phyloP scores from a whole-genome alignment of 2,329 filamentous ascomycete genomes.

The Apiospora malaysiana region DNA sequence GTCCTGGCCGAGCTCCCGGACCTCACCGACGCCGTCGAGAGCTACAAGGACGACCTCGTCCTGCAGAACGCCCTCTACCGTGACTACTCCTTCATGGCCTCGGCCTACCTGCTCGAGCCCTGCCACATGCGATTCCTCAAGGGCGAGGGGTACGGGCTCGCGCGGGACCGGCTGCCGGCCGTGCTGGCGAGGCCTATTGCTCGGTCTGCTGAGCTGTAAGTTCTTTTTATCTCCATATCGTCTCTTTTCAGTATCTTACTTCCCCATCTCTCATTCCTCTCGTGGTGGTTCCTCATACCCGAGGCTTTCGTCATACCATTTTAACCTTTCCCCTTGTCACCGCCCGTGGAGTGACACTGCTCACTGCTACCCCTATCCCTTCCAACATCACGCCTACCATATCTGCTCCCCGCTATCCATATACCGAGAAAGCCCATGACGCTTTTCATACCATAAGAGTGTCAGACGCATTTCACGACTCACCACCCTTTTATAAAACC shows the following conservation, averaged over 20 bases:
- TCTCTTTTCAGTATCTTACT: conserved; percentile 12
- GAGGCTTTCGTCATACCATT: background rate
- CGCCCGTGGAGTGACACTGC: background rate
- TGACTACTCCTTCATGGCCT: conserved; percentile 91
- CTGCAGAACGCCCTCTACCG: conserved; percentile 86
- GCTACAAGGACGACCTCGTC: conserved; percentile 74
- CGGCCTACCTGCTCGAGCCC: conserved; percentile 88
- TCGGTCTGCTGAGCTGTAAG: conserved; percentile 84
- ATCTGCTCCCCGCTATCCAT: too few species aligned
- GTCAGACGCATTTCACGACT: background rate
- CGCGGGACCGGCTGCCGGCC: conserved; percentile 73
- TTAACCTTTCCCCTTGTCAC: background rate
- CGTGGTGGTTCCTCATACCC: too few species aligned
- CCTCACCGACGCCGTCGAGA: conserved; percentile 74
- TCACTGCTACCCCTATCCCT: background rate
- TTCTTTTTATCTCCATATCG: conserved; percentile 35
- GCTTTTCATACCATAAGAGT: too few species aligned
- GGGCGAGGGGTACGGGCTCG: conserved; percentile 79
- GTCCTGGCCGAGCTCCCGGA: conserved; percentile 78
- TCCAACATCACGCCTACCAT: background rate
- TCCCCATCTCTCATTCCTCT: background rate
- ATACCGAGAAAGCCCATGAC: too few species aligned
- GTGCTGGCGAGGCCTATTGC: conserved; percentile 83
- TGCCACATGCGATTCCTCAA: conserved; percentile 78
- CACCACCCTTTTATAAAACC: too few species aligned